Base-by-base conservation (phyloP, 805 yeast species). In the Metschnikowia cerradonensis region DNA sequence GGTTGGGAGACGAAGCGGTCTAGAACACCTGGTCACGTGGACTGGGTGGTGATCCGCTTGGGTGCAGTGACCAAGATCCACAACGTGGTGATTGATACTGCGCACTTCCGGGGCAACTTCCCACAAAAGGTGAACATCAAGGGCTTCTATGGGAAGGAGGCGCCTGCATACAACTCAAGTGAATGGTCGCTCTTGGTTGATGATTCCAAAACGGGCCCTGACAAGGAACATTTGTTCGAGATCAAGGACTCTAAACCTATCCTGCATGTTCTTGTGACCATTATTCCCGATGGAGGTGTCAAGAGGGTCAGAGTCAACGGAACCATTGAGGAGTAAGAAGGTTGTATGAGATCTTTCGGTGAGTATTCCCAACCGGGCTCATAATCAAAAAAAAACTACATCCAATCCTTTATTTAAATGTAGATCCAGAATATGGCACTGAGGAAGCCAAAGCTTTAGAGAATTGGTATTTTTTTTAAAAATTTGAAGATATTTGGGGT, bases 1-100 rank as follows among this genome's bases (percentile, higher is more conserved):
- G 99, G 99, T 13, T 92, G 99, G 99, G 99, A 92, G 67, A 92
- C 99, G 22, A 82, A 81, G 60, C 82, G 99, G 66, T 90, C 97
- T 1, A 80, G 98, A 66, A 75, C 72, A 11, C 80, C 83, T 3
- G 90, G 88, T 41, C 98, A 92, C 66, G 83, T 80, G 36, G 99
- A 92, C 73, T 92, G 97, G 97, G 96, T 83, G 2, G 80, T 89
- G 47, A 79, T 92, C 52, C 81, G 85, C 59, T 78, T 92, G 48
- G 97, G 97, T 17, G 81, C 84, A 33, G 62, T 66, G 41, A 75
- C 89, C 3, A 75, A 75, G 14, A 75, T 90, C 48, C 71, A 77
- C 23, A 73, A 79, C 51, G 69, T 91, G 36, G 77, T 87, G 5
- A 80, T 92, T 36, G 98, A 92, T 67, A 92, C 99, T 8, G 96